Base-by-base conservation (phyloP, 2,329 filamentous ascomycete genomes). In the Diaporthe citriasiana region DNA sequence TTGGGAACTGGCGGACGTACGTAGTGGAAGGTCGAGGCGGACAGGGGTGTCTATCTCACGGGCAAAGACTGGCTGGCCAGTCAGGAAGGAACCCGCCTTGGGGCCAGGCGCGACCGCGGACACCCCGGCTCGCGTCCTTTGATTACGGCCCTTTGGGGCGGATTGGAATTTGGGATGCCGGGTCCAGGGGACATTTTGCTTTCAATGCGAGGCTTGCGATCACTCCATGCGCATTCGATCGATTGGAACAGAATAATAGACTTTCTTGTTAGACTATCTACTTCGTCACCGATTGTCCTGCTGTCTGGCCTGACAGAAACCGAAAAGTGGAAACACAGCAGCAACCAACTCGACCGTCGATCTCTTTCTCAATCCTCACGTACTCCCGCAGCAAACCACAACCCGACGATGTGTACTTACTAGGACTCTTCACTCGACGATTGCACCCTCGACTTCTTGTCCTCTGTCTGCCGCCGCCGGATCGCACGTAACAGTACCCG, bases 361-460 rank as follows among this genome's bases (percentile, higher is more conserved):
- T 25, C 30, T n/a, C 12, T n/a, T 51, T 27, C 38, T 40, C n/a
- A n/a, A 15, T 51, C 42, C 30, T 51, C 30, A 66, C 63, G 17
- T 50, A 38, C 30, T 22, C 13, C 42, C 30, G 7, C 22, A 38
- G 45, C 63, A 51, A 38, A 51, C 22, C 22, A 50, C 5, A 35
- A 38, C 12, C 30, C 63, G 63, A 66, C 63, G 13, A 66, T 51
- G 63, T 66, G 63, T 66, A 40, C 38, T 5, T 51, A 51, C 63
- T 51, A 51, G 63, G 30, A 66, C 63, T 66, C 42, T 66, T 66
- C 63, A 51, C 63, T 66, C 45, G 63, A 66, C 63, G 63, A 66
- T 45, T 66, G 45, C 45, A 66, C 63, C 45, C 63, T 51, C 63
- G 63, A 51, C 42, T 27, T 66, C 13, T 19, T 51, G 30, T 51